Base-by-base conservation (phyloP, 495 filamentous ascomycete species). In the Aspergillus kassunensis region DNA sequence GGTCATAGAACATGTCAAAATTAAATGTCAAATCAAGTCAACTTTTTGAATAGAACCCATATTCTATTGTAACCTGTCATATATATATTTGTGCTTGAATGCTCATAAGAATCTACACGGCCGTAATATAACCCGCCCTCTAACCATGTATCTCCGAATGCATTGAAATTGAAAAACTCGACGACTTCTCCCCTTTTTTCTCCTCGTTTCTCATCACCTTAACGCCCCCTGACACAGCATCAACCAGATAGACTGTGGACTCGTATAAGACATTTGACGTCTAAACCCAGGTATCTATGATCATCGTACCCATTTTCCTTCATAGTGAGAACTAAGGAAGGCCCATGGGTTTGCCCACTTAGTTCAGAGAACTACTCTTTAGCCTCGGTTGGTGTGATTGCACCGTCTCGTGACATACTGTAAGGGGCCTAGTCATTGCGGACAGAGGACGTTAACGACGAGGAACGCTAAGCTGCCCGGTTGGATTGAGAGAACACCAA, bases 391-490 rank as follows among this genome's bases (percentile, higher is more conserved):
- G 74, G 72, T 9, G 74, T 75, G 21, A 63, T 64, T 10, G 69
- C 70, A 24, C 72, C 74, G 51, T 71, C 64, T 43, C 66, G 59
- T 4, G 72, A 68, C 70, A 76, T 76, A 56, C 70, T 77, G 50
- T 77, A 77, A 24, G 74, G 74, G 30, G 71, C 74, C 74, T 77
- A 46, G 18, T 1, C 10, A 45, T 55, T 21, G 36, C 19, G 45
- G 5, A 40, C 43, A 34, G 43, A 34, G 9, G 29, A 46, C 13
- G 30, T 46, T 46, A 46, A 34, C 20, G 7, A 45, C 12, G 43
- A 27, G 27, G 43, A 45, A 45, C 43, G 29, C 43, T 31, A 34
- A 45, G 10, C 15, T 19, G 16, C 34, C 30, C 12, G 18, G 43
- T 45, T 31, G 23, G 19, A 48, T 45, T 20, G 33, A 31, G 18